Base-by-base conservation (phyloP, 176 grass and related monocot genomes). In the Pontederia paniculata region DNA sequence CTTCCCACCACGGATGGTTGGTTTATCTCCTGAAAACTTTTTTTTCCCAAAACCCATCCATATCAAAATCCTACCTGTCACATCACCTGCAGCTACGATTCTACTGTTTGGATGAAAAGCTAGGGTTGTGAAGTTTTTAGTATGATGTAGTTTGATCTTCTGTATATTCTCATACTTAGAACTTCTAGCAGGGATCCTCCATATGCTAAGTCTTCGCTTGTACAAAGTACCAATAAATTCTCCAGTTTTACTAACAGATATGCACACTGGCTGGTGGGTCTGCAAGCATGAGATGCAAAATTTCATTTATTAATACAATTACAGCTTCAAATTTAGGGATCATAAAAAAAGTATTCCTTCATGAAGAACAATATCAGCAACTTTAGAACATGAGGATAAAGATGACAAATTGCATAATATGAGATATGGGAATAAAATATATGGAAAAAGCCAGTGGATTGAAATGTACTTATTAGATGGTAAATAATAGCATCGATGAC, bases 61-160 rank as follows among this genome's bases (percentile, higher is more conserved):
- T 22, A 91, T 82, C 18, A 91, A 41, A 23, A 98, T 90, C 56
- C 93, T 68, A 60, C 93, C 86, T 12, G 80, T 81, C 49, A 62
- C 68, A 69, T 91, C 93, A 74, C 93, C 93, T 66, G 63, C 83
- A 21, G 86, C 91, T 19, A 98, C 80, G 44, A 69, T 84, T 80
- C 77, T 73, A 47, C 79, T 53, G 2, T 54, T 91, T 23, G 93
- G 77, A 86, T 98, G 93, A 68, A 98, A 88, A 65, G 93, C 83
- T 60, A 98, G 57, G 47, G 74, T 65, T 63, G 47, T 75, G 55
- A 98, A 44, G 10, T 42, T 44, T 65, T 83, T 89, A 8, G 86
- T 84, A 59, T 98, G 93, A 16, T 61, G 57, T 21, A 97, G 70
- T 70, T 98, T 98, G 60, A 98, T 71, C 43, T 91, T 98, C 74